These are phyloP conservation scores for Combretum micranthum DNA, from an alignment of 345 rosid species.

Conservation along the genomic window DNA sequence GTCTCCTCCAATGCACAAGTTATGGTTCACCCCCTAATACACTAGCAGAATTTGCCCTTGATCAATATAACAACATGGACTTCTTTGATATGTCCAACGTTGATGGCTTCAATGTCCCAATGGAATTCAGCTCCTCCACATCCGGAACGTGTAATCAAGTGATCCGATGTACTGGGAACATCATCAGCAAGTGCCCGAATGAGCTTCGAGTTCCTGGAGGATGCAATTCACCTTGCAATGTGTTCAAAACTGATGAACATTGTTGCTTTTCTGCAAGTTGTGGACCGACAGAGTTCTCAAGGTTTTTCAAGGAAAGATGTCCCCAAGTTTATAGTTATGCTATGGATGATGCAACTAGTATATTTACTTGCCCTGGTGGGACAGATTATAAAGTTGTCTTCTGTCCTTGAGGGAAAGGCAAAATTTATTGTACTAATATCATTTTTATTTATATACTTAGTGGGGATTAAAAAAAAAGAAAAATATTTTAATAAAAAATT, in stretches of 20 bases:
- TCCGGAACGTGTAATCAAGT: constrained; percentile 12
- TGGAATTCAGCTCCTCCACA: constrained; percentile 30
- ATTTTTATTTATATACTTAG: too few species aligned
- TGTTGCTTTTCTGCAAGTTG: constrained; percentile 18
- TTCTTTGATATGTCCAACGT: constrained; percentile 28
- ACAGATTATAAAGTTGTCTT: constrained; percentile 28
- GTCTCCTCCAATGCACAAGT: constrained; percentile 14
- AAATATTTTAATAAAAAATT: too few species aligned
- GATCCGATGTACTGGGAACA: constrained; percentile 14
- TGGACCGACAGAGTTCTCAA: constrained; percentile 13
- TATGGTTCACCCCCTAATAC: constrained; percentile 19
- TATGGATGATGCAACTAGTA: constrained; percentile 19
- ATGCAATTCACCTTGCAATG: constrained; percentile 25
- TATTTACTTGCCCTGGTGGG: constrained; percentile 24
- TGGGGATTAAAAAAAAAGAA: too few species aligned
- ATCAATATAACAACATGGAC: constrained; percentile 19
- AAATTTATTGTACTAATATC: too few species aligned
- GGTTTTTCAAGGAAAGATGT: constrained; percentile 16
- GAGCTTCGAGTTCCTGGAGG: constrained; percentile 13
- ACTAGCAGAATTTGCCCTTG: constrained; percentile 21
- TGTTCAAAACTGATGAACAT: constrained; percentile 14
- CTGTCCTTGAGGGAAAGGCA: constrained; percentile 18
- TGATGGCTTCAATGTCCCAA: constrained; percentile 28
- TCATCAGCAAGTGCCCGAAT: constrained; percentile 15
- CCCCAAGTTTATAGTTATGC: constrained; percentile 27